Base-by-base conservation (phyloP, 441 rosid genomes). In the Populus hybrid region DNA sequence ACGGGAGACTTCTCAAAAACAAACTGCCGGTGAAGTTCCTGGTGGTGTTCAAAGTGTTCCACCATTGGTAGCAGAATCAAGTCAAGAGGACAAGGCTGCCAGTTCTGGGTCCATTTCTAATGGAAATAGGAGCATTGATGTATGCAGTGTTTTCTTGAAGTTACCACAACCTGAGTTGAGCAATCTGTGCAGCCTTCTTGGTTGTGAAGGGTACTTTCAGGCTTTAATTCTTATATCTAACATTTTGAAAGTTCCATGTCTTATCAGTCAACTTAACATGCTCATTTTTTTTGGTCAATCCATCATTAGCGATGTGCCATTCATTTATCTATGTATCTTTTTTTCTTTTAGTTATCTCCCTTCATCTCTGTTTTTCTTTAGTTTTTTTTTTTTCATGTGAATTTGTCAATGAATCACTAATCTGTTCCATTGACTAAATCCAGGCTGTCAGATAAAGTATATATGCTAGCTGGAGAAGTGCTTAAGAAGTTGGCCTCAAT, bases 371-470 rank as follows among this genome's bases (percentile, higher is more conserved):
- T 38, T 38, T 38, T 38, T 38, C 42, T 38, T 38, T 10, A 38
- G 11, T 38, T 38, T 0, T 38, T 38, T 38, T 38, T 38, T 38
- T 10, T 30, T 30, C 4, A 30, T 30, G 32, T 30, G 32, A 16
- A 71, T 23, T 75, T 73, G 73, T 38, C 69, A 42, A 10, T 70
- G 18, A 30, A 30, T 72, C 4, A 74, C 81, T 86, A 78, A 69
- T 78, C 46, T 81, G 72, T 78, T 75, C 24, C n/a, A 28, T 69
- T 78, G 74, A 80, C 42, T 74, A 78, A 70, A 10, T 81, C 73
- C 90, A 96, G 99, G 93, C 82, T 94, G 70, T 90, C 99, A 4
- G 98, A 93, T 84, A 94, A 96, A 82, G 94, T 89, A 61, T 96
- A 91, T 79, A 82, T 80, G 76, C 87, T 89, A 74, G 89, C 97